These are phyloP conservation scores for Cyberlindnera bimundalis DNA, from an alignment of 805 yeast genomes.

Conservation along the genomic window DNA sequence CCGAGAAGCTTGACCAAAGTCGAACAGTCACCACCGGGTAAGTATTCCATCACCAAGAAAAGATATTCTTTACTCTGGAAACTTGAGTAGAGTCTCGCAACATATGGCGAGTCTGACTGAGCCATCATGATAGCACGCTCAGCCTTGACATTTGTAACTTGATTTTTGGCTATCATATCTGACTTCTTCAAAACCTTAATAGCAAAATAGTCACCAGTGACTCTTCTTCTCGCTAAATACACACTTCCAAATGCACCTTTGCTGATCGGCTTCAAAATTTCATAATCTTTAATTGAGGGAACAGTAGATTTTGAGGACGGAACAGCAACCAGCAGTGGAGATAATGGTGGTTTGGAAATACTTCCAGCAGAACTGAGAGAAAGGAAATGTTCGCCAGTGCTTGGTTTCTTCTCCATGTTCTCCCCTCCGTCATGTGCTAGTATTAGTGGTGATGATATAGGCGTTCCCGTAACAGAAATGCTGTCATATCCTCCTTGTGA, in stretches of 20 bases:
- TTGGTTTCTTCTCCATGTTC: slow-evolving; percentile 27
- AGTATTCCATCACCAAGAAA: slow-evolving; percentile 92
- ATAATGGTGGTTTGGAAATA: slow-evolving; percentile 59
- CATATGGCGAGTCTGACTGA: slow-evolving; percentile 89
- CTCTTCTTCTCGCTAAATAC: slow-evolving; percentile 72
- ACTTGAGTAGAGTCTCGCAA: slow-evolving; percentile 82
- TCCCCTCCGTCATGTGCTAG: slow-evolving; percentile 41
- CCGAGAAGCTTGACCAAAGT: slow-evolving; percentile 81
- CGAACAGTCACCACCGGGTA: slow-evolving; percentile 95
- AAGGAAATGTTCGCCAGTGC: slow-evolving; percentile 27
- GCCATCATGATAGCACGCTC: slow-evolving; percentile 99
- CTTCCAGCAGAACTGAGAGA: slow-evolving; percentile 20
- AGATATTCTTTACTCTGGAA: slow-evolving; percentile 86
- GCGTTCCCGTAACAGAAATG: slow-evolving; percentile 34
- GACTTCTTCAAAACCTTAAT: slow-evolving; percentile 87
- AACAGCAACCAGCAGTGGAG: slow-evolving; percentile 73
- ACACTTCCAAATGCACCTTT: slow-evolving; percentile 98
- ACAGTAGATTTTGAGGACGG: slow-evolving; percentile 48
- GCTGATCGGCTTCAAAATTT: slow-evolving; percentile 86
- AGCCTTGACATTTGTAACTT: slow-evolving; percentile 88
- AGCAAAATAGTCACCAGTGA: slow-evolving; percentile 94
- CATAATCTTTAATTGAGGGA: slow-evolving; percentile 85
- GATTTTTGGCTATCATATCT: slow-evolving; percentile 97
- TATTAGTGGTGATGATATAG: slow-evolving; percentile 56
- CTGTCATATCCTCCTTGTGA: slow-evolving; percentile 20